Conservation (phyloP, 1,284 basidiomycete species). For the Exobasidium cylindrosporum region DNA sequence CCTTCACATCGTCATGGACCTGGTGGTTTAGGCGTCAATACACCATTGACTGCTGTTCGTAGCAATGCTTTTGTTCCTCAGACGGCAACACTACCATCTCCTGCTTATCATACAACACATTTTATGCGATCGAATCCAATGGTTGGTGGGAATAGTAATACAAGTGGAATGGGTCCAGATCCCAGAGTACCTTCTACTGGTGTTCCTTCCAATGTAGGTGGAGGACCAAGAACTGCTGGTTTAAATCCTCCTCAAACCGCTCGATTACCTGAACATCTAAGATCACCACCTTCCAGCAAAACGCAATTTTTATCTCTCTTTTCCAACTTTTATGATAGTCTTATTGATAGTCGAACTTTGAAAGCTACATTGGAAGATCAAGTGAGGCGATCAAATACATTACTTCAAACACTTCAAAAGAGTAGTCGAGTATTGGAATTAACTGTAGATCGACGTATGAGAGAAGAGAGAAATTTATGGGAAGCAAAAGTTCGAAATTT, state of each 20-base stretch:
- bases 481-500: conserved; percentile 37
- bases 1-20: conserved; percentile 7
- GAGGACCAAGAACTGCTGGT: conserved; percentile 17
- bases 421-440: conserved; percentile 47
- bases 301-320: conserved; percentile 50
- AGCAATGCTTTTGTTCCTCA: conserved; percentile 36
- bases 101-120: conserved; percentile 47
- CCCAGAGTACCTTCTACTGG: background rate
- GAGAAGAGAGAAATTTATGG: conserved; percentile 40
- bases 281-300: conserved; percentile 40
- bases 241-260: conserved; percentile 21
- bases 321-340: conserved; percentile 50
- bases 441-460: conserved; percentile 42
- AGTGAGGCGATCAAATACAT: conserved; percentile 47
- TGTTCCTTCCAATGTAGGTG: background rate
- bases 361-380: conserved; percentile 53
- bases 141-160: background rate
- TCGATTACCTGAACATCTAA: conserved; percentile 34
- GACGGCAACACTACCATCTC: conserved; percentile 44
- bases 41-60: conserved; percentile 17
- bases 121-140: conserved; percentile 17
- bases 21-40: background rate
- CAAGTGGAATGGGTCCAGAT: background rate
- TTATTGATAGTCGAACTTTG: conserved; percentile 49
- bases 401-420: conserved; percentile 51